Percentiles rank a stretch among this genome's conserved stretches.
These are phyloP conservation scores for Metschnikowia dekortorum DNA, from an alignment of 805 yeast genomes.

Conservation along the genomic window DNA sequence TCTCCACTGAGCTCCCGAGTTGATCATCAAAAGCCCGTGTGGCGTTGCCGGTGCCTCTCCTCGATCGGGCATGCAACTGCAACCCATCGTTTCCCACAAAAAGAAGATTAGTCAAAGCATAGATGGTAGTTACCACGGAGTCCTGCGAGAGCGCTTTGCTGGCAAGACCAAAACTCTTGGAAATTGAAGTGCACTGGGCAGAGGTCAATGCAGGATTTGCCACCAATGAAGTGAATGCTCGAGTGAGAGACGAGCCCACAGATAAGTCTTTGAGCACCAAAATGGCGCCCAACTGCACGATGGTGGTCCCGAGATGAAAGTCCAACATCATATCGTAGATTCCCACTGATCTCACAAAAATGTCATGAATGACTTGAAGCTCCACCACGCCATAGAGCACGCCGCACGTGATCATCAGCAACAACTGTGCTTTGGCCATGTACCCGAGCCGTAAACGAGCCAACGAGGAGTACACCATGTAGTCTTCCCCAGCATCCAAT, in stretches of 20 bases:
- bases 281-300: constrained; percentile 54
- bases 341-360: constrained; percentile 49
- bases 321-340: constrained; percentile 52
- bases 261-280: constrained; percentile 41
- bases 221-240: constrained; percentile 49
- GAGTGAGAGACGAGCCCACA: constrained; percentile 36
- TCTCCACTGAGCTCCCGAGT: background rate
- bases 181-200: constrained; percentile 46
- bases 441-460: constrained; percentile 48
- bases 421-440: constrained; percentile 48
- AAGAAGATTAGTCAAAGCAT: constrained; percentile 73
- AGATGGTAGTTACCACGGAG: constrained; percentile 75
- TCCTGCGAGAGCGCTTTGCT: constrained; percentile 71
- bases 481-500: constrained; percentile 55
- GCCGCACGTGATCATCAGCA: constrained; percentile 62
- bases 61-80: constrained; percentile 23
- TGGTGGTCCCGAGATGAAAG: constrained; percentile 45
- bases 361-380: constrained; percentile 37
- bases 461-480: constrained; percentile 48
- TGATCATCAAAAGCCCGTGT: constrained; percentile 10
- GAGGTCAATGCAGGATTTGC: constrained; percentile 49
- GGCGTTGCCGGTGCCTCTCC: constrained; percentile 29
- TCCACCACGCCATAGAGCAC: constrained; percentile 43
- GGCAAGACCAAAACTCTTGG: constrained; percentile 61
- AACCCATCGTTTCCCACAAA: constrained; percentile 46